These are phyloP conservation scores for Ustilago lituana DNA, from an alignment of 1,284 basidiomycete species.

Conservation along the genomic window DNA sequence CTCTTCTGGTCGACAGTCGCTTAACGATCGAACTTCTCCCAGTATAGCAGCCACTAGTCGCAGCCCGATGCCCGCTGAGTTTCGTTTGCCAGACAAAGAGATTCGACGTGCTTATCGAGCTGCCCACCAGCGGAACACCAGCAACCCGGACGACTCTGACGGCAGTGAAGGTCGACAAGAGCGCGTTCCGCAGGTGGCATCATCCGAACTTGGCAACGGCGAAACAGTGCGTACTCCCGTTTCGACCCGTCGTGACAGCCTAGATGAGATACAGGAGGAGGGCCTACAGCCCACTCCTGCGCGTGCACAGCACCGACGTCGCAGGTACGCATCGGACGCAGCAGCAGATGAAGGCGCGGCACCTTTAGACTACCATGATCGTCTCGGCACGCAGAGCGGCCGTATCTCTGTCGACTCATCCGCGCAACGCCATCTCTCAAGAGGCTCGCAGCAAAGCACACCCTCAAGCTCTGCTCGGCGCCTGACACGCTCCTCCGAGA, in stretches of 20 bases:
- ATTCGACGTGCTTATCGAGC: conserved; percentile 42
- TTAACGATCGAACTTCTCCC: conserved; percentile 18
- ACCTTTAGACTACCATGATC: conserved; percentile 26
- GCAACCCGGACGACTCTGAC: conserved; percentile 28
- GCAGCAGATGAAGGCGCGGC: conserved; percentile 21
- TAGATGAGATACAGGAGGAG: conserved; percentile 35
- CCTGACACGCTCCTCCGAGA: conserved; percentile 19
- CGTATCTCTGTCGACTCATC: conserved; percentile 50
- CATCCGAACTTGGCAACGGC: background rate
- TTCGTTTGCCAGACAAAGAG: conserved; percentile 45
- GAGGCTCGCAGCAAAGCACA: conserved; percentile 30
- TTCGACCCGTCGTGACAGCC: conserved; percentile 19
- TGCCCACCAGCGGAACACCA: conserved; percentile 22
- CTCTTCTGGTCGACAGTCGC: conserved; percentile 21
- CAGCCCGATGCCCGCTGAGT: conserved; percentile 46
- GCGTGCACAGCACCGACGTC: conserved; percentile 17
- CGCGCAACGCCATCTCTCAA: conserved; percentile 39
- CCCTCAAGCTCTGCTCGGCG: conserved; percentile 29
- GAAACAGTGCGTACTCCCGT: conserved; percentile 8
- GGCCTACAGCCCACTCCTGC: conserved; percentile 4
- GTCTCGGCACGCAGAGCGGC: conserved; percentile 31
- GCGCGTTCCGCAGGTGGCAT: background rate
- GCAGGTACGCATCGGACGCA: conserved; percentile 41
- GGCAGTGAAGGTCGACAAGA: conserved; percentile 12
- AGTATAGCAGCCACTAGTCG: conserved; percentile 16